Conservation (phyloP, 768 basidiomycete genomes). For the Pleurotus citrinopileatus region DNA sequence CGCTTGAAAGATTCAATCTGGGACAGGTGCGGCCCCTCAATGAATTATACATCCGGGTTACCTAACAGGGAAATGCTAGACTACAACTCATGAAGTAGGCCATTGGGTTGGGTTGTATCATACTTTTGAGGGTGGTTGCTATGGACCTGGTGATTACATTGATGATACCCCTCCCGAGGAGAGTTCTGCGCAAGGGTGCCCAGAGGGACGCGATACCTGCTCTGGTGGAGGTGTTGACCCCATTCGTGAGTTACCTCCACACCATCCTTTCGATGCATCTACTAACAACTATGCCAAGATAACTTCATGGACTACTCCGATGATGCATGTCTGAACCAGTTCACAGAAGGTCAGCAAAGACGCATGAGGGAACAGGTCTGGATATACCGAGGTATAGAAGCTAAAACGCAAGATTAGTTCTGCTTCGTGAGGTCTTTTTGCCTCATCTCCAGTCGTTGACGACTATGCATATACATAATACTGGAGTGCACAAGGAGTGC, state of each 20-base stretch:
- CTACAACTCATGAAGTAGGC: constrained; percentile 31
- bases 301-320: constrained; percentile 35
- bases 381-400: not conserved
- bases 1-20: constrained; percentile 24
- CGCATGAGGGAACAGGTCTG: constrained; percentile 12
- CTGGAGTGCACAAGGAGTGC: too few relatives aligned
- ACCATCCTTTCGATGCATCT: not conserved
- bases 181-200: constrained; percentile 29
- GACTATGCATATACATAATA: too few relatives aligned
- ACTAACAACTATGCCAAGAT: constrained; percentile 18
- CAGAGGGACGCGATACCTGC: constrained; percentile 20
- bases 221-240: constrained; percentile 29
- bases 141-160: constrained; percentile 22
- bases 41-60: too few relatives aligned
- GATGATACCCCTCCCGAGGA: constrained; percentile 26
- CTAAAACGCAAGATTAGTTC: not conserved
- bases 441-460: too few relatives aligned
- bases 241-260: constrained; percentile 20
- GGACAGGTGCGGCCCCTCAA: constrained; percentile 16
- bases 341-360: constrained; percentile 25
- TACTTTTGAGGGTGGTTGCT: constrained; percentile 31
- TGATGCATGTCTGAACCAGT: constrained; percentile 26
- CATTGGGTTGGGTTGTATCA: constrained; percentile 35
- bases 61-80: too few relatives aligned
- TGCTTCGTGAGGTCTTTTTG: too few relatives aligned